These are phyloP conservation scores for Xylaria telfairii DNA, from an alignment of 495 filamentous ascomycete species.

Conservation along the genomic window DNA sequence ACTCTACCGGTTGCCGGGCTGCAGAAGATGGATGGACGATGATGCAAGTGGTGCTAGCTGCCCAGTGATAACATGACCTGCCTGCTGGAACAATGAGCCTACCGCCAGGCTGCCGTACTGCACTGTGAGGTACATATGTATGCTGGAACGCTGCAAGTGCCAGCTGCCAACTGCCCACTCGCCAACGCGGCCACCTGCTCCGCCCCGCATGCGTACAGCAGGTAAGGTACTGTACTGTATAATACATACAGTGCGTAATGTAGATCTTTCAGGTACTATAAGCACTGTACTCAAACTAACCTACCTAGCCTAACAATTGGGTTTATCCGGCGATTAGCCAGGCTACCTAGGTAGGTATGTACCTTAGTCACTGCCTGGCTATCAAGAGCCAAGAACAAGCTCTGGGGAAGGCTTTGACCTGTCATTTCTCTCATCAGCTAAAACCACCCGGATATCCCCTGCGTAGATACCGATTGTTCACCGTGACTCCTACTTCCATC, in stretches of 20 bases:
- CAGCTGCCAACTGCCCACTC: too few species aligned
- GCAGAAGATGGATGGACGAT: constrained; percentile 19
- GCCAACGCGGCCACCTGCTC: background rate
- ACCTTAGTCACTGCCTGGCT: constrained; percentile 7
- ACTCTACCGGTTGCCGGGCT: constrained; percentile 9
- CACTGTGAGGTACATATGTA: background rate
- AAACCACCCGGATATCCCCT: constrained; percentile 3
- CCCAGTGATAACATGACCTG: background rate
- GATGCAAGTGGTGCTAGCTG: constrained; percentile 24
- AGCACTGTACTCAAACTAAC: background rate
- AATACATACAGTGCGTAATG: background rate
- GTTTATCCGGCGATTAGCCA: constrained; percentile 20
- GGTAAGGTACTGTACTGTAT: too few species aligned
- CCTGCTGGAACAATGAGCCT: background rate
- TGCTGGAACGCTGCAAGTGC: background rate
- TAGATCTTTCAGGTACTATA: too few species aligned
- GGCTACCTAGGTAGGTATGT: background rate
- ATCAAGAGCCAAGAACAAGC: constrained; percentile 9
- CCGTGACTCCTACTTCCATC: background rate
- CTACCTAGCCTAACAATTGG: background rate
- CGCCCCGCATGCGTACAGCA: background rate
- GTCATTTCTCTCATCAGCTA: constrained; percentile 6
- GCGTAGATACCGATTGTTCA: constrained; percentile 3
- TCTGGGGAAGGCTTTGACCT: constrained; percentile 1
- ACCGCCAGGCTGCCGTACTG: background rate